These are phyloP conservation scores for Asterella californica DNA, from an alignment of 225 moss, liverwort and hornwort species.

Conservation along the genomic window DNA sequence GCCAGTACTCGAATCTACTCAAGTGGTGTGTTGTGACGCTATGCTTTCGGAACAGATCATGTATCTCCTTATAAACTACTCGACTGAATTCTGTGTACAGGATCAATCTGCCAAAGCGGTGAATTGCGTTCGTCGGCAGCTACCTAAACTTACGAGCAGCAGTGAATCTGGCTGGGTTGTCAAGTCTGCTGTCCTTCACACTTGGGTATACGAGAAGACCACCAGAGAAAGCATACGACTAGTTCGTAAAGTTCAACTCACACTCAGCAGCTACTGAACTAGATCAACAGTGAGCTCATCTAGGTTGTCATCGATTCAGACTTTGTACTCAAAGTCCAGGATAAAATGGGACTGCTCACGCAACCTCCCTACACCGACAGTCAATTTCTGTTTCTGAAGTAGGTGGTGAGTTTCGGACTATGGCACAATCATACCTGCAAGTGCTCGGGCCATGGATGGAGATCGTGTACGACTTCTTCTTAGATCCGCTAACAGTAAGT, in stretches of 20 bases:
- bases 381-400: slow-evolving; percentile 1
- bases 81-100: neutral
- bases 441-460: neutral
- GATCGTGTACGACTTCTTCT: neutral
- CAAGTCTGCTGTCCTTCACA: neutral
- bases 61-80: neutral
- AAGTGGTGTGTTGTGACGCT: neutral
- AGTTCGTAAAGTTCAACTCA: neutral
- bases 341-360: neutral
- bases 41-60: neutral
- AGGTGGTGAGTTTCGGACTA: slow-evolving; percentile 5
- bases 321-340: neutral
- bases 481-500: slow-evolving; percentile 1
- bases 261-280: neutral
- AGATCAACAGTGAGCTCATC: neutral
- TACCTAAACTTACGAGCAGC: neutral
- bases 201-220: neutral
- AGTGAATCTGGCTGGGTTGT: neutral
- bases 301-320: neutral
- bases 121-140: neutral
- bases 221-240: neutral
- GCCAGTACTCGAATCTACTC: neutral
- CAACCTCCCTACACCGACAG: neutral
- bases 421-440: slow-evolving; percentile 4
- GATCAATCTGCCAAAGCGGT: neutral